Percentiles rank a stretch among this genome's conserved stretches.
Evolutionary conservation across 2,329 filamentous ascomycete species (phyloP).

Genomic region (Paramyrothecium roridum): DNA sequence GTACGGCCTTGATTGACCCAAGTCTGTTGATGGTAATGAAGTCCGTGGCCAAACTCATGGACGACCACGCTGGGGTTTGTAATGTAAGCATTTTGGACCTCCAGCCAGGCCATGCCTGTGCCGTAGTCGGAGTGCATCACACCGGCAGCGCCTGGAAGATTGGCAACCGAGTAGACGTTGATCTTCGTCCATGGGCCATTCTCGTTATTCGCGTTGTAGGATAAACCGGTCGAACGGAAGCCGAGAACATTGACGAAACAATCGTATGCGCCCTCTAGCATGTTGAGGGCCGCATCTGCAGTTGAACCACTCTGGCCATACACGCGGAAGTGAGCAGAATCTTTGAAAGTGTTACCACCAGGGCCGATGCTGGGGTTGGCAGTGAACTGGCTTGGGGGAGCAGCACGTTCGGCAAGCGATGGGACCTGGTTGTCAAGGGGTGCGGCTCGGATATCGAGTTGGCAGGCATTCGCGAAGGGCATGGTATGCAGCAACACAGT

Average conservation of each 20-base stretch:
- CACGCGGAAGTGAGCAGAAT: constrained; percentile 37
- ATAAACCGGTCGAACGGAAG: constrained; percentile 35
- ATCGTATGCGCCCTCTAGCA: constrained; percentile 43
- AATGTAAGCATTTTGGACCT: constrained; percentile 37
- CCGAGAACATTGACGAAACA: constrained; percentile 34
- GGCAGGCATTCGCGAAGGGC: neutral
- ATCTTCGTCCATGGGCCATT: constrained; percentile 41
- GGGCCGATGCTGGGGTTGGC: constrained; percentile 27
- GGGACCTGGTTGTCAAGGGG: neutral
- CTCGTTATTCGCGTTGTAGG: constrained; percentile 27
- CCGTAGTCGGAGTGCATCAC: constrained; percentile 36
- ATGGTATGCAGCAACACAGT: neutral
- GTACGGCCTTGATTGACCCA: constrained; percentile 43
- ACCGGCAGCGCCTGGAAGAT: constrained; percentile 34
- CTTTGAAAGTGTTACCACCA: constrained; percentile 24
- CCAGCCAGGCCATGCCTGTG: constrained; percentile 38
- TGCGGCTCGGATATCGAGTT: neutral
- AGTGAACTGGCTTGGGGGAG: constrained; percentile 10
- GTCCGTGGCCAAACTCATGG: constrained; percentile 47
- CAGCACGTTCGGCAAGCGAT: neutral
- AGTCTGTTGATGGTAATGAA: constrained; percentile 40
- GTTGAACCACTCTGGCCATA: constrained; percentile 20
- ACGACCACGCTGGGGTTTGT: constrained; percentile 36
- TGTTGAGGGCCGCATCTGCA: constrained; percentile 25
- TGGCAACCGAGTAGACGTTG: constrained; percentile 40